A percentile compares a stretch with the other conserved stretches of the same genome.
phyloP scores from a whole-genome alignment of 2,329 filamentous ascomycete genomes.

The Ophiosphaerella herpotricha region DNA sequence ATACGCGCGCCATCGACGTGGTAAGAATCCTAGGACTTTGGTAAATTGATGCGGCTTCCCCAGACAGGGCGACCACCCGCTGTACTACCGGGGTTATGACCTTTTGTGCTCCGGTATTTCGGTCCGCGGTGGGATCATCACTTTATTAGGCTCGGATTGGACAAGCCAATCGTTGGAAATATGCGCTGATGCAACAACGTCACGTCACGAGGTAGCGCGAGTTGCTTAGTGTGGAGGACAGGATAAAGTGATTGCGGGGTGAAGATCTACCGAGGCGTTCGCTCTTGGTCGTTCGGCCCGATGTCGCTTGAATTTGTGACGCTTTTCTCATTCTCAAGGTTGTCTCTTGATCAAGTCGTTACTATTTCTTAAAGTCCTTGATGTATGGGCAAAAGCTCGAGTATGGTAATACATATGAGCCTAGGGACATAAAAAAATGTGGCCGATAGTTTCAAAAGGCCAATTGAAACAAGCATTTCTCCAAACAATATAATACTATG shows the following conservation, averaged over 20 bases:
- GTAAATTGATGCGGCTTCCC: constrained; percentile 7
- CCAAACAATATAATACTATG: too few species aligned
- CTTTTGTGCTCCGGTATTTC: constrained; percentile 6
- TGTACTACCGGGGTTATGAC: not conserved
- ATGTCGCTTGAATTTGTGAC: not conserved
- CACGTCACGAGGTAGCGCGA: constrained; percentile 4
- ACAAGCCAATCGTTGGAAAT: not conserved
- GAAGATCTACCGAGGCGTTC: constrained; percentile 16
- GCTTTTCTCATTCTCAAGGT: not conserved
- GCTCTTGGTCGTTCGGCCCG: not conserved
- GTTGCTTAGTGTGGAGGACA: constrained; percentile 2
- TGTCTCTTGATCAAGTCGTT: constrained; percentile 5
- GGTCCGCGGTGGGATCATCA: constrained; percentile 4
- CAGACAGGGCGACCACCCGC: not conserved
- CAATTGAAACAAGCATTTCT: too few species aligned
- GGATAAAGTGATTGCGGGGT: constrained; percentile 10
- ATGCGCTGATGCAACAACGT: constrained; percentile 7
- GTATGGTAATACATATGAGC: too few species aligned
- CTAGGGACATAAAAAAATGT: too few species aligned
- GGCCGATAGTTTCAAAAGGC: too few species aligned
- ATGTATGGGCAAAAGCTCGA: too few species aligned
- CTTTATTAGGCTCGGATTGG: constrained; percentile 3
- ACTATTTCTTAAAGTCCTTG: not conserved
- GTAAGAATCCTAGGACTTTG: not conserved
- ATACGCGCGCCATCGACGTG: constrained; percentile 11